These are phyloP conservation scores for Vanrija pseudolonga DNA, from an alignment of 1,284 basidiomycete genomes.

Conservation along the genomic window DNA sequence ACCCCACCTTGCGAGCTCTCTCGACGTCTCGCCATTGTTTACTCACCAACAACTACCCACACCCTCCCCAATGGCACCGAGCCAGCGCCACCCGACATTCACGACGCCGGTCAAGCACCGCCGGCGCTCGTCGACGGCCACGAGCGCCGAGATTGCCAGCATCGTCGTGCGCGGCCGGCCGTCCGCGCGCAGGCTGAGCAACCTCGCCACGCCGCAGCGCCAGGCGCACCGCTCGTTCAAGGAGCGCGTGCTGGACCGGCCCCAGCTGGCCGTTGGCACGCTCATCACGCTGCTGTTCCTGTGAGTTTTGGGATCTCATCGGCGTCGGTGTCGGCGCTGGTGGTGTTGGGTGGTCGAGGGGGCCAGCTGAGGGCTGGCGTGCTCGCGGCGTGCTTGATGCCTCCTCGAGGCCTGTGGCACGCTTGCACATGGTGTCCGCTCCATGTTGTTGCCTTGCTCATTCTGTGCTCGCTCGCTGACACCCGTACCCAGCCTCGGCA, in stretches of 20 bases:
- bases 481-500: conserved; percentile 25
- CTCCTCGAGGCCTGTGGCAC: no score
- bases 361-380: no score
- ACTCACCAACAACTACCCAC: no score
- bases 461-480: neutral
- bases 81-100: neutral
- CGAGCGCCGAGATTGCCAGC: conserved; percentile 3
- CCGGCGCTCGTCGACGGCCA: conserved; percentile 6
- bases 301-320: no score
- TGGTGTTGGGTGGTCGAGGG: no score
- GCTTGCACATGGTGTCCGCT: no score
- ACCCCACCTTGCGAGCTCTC: no score
- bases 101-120: conserved; percentile 4
- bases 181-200: neutral
- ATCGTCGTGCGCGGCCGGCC: neutral
- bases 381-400: no score
- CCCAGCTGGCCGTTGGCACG: conserved; percentile 13
- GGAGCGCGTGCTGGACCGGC: conserved; percentile 6
- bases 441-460: no score
- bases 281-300: conserved; percentile 20
- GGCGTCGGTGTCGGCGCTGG: neutral
- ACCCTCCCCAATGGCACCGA: neutral
- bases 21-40: no score
- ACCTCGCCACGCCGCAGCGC: neutral
- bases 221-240: neutral